Percentiles rank a stretch among this genome's conserved stretches.
Conservation (phyloP, 768 basidiomycete genomes). For the Pleurotus sapidus region DNA sequence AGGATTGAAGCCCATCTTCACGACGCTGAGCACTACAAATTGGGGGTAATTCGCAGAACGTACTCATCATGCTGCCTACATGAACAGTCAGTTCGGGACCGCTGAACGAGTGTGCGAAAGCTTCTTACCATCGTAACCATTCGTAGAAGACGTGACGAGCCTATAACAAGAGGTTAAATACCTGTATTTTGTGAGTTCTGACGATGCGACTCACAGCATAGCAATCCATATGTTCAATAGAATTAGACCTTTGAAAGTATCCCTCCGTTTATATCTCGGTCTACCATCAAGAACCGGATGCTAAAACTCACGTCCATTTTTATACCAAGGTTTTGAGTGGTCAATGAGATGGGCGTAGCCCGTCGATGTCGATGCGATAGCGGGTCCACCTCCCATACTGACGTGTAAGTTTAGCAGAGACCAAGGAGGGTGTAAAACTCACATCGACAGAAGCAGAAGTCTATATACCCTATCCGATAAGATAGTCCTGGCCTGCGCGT, state of each 20-base stretch:
- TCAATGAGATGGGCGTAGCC: slow-evolving; percentile 47
- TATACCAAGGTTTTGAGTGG: slow-evolving; percentile 54
- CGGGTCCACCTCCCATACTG: slow-evolving; percentile 47
- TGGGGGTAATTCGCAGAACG: neutral
- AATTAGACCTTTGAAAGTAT: slow-evolving; percentile 34
- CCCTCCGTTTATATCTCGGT: no score
- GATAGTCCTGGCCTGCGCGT: neutral
- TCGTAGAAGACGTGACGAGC: slow-evolving; percentile 6
- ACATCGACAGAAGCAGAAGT: slow-evolving; percentile 50
- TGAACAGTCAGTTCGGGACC: slow-evolving; percentile 33
- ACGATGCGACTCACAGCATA: slow-evolving; percentile 38
- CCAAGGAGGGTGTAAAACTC: neutral
- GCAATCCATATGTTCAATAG: slow-evolving; percentile 54
- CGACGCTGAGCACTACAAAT: neutral
- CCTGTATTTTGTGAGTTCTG: neutral
- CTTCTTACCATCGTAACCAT: slow-evolving; percentile 18
- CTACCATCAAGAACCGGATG: neutral
- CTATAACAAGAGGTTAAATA: neutral
- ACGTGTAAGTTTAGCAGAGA: neutral
- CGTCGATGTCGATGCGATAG: slow-evolving; percentile 23
- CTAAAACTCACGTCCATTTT: slow-evolving; percentile 43
- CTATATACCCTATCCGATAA: slow-evolving; percentile 3
- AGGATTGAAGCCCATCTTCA: slow-evolving; percentile 5
- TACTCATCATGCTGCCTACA: slow-evolving; percentile 19
- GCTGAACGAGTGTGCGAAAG: slow-evolving; percentile 59